A percentile compares a stretch with the other conserved stretches of the same genome.
Conservation (phyloP, 352 stramenopile genomes). For the Phytopythium mirpurense region DNA sequence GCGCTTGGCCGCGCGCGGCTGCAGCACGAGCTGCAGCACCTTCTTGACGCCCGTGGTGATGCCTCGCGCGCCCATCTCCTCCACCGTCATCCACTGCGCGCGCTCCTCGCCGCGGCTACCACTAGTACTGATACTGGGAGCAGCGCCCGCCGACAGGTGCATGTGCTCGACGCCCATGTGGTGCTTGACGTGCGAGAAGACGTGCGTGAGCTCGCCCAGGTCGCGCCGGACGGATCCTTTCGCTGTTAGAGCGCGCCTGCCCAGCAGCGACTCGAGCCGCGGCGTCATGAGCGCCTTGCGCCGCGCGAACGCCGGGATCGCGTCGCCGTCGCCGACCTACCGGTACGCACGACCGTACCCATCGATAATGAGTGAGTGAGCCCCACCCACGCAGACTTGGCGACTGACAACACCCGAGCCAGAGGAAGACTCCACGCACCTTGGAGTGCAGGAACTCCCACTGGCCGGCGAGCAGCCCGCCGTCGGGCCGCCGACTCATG, state of each 20-base stretch:
- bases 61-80: slow-evolving; percentile 69
- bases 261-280: slow-evolving; percentile 31
- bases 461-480: slow-evolving; percentile 76
- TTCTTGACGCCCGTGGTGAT: slow-evolving; percentile 89
- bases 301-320: slow-evolving; percentile 54
- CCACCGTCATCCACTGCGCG: slow-evolving; percentile 70
- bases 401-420: background rate
- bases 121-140: too few species aligned
- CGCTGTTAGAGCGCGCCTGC: slow-evolving; percentile 13
- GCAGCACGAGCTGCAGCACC: slow-evolving; percentile 57
- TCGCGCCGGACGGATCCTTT: slow-evolving; percentile 33
- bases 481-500: slow-evolving; percentile 69
- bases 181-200: slow-evolving; percentile 91
- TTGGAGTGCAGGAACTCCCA: slow-evolving; percentile 88
- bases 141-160: slow-evolving; percentile 29
- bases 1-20: slow-evolving; percentile 10
- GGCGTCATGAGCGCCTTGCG: slow-evolving; percentile 54
- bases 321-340: slow-evolving; percentile 55
- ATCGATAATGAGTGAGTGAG: too few species aligned
- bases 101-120: slow-evolving; percentile 8
- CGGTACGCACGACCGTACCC: too few species aligned
- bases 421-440: too few species aligned
- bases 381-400: too few species aligned
- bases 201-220: slow-evolving; percentile 69
- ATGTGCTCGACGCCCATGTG: slow-evolving; percentile 88